Conservation (phyloP, 352 stramenopile genomes). For the Globisporangium apiculatum region DNA sequence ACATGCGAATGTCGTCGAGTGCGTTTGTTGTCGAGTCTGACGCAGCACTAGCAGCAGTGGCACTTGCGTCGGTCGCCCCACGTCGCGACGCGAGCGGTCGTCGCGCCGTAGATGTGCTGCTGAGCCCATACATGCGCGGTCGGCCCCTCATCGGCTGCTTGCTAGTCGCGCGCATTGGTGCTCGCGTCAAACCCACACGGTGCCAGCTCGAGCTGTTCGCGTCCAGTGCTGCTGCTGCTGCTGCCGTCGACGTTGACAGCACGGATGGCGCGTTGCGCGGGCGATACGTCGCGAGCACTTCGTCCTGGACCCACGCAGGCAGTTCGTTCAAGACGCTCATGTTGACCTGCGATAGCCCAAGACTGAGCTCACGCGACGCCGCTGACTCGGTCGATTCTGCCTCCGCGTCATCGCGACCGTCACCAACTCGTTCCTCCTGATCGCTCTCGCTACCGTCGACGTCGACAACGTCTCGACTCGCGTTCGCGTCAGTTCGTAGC, state of each 20-base stretch:
- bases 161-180: slow-evolving; percentile 7
- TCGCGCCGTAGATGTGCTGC: too few species aligned
- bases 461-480: slow-evolving; percentile 1
- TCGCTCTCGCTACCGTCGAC: slow-evolving; percentile 9
- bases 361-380: not conserved
- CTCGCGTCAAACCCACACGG: not conserved
- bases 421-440: slow-evolving; percentile 1
- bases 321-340: slow-evolving; percentile 53
- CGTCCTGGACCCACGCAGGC: slow-evolving; percentile 37
- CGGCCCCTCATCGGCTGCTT: slow-evolving; percentile 18
- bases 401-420: too few species aligned
- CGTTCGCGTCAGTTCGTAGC: not conserved
- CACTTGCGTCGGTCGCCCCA: too few species aligned
- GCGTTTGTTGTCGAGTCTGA: slow-evolving; percentile 12
- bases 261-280: not conserved
- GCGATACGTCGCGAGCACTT: slow-evolving; percentile 41
- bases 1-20: slow-evolving; percentile 66
- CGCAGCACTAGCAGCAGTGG: not conserved
- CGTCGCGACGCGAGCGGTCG: too few species aligned
- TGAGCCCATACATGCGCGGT: too few species aligned
- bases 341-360: slow-evolving; percentile 56
- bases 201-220: too few species aligned
- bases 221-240: not conserved
- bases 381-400: too few species aligned
- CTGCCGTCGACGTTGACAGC: not conserved